Conservation (phyloP, 768 basidiomycete species). For the Amanita pallidorosea region DNA sequence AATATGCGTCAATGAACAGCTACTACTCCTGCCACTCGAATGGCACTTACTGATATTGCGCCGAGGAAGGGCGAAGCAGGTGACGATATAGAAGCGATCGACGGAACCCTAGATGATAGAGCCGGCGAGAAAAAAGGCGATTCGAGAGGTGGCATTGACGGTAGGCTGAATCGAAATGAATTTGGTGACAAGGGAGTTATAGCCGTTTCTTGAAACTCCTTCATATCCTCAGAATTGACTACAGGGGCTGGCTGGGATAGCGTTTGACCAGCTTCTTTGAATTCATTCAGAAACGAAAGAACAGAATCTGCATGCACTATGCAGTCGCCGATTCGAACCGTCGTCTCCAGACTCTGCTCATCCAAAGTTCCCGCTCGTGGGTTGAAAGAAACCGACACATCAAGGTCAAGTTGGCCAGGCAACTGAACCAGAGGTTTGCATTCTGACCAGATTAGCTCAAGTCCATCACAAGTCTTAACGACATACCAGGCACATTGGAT, state of each 20-base stretch:
- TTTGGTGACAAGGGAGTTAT: background rate
- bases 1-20: conserved; percentile 1
- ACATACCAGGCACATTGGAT: background rate
- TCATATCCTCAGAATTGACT: conserved; percentile 9
- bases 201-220: conserved; percentile 5
- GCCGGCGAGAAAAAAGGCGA: conserved; percentile 15
- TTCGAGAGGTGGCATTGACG: conserved; percentile 11
- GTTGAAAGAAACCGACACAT: conserved; percentile 43
- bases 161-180: conserved; percentile 10
- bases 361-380: conserved; percentile 46
- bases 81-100: conserved; percentile 10
- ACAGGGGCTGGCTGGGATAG: conserved; percentile 7
- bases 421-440: conserved; percentile 12
- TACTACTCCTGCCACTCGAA: background rate
- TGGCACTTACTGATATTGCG: conserved; percentile 30
- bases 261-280: conserved; percentile 3
- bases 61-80: conserved; percentile 28
- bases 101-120: conserved; percentile 15
- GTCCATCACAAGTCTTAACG: background rate
- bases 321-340: conserved; percentile 34
- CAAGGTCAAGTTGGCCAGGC: conserved; percentile 32
- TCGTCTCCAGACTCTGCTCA: conserved; percentile 37
- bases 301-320: conserved; percentile 4
- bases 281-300: conserved; percentile 2
- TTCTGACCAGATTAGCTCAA: background rate